Conservation (phyloP, 805 yeast species). For the Candida broadrunensis region DNA sequence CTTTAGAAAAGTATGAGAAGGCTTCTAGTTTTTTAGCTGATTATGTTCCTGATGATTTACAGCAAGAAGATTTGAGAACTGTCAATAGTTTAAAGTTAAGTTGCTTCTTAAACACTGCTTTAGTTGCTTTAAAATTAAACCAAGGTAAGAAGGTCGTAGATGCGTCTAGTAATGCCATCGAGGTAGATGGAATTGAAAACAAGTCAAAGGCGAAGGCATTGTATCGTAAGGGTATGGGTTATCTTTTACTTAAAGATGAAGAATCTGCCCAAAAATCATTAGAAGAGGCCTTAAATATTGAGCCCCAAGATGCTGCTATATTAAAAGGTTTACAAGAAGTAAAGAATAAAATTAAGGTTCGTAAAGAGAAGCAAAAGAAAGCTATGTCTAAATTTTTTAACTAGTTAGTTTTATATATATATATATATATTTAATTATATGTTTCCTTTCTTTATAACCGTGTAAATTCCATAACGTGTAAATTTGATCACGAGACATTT, state of each 20-base stretch:
- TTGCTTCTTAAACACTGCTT: slow-evolving; percentile 67
- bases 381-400: slow-evolving; percentile 69
- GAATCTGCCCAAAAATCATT: slow-evolving; percentile 68
- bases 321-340: slow-evolving; percentile 61
- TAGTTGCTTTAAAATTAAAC: slow-evolving; percentile 65
- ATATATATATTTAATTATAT: too few relatives aligned
- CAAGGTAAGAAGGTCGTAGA: slow-evolving; percentile 52
- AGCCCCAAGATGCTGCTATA: slow-evolving; percentile 75
- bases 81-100: slow-evolving; percentile 59
- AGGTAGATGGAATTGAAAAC: slow-evolving; percentile 55
- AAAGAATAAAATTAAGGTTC: slow-evolving; percentile 46
- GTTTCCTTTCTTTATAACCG: too few relatives aligned
- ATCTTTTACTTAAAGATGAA: slow-evolving; percentile 58
- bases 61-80: slow-evolving; percentile 49
- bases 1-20: slow-evolving; percentile 70
- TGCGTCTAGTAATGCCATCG: slow-evolving; percentile 66
- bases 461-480: too few relatives aligned
- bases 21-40: slow-evolving; percentile 68
- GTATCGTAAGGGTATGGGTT: slow-evolving; percentile 82
- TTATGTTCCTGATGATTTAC: slow-evolving; percentile 68
- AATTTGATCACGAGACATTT: too few relatives aligned
- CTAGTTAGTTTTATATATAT: slow-evolving; percentile 10
- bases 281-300: slow-evolving; percentile 57
- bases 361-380: slow-evolving; percentile 66
- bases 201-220: slow-evolving; percentile 79